phyloP scores from a whole-genome alignment of 768 basidiomycete species.

The Suillus subluteus region DNA sequence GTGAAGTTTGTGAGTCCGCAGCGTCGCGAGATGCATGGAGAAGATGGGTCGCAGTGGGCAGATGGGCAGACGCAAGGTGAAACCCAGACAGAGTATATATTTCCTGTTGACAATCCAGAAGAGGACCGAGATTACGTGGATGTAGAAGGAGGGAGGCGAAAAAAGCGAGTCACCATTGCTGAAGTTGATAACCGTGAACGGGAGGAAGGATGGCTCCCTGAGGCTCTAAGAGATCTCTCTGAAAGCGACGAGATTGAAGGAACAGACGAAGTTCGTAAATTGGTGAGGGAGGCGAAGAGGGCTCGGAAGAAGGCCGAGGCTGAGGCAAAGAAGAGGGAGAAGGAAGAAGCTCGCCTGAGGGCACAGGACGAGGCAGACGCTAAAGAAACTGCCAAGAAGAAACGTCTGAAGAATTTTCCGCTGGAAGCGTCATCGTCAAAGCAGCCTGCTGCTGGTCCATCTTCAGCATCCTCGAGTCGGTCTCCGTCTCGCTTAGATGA shows the following conservation, averaged over 20 bases:
- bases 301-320: slow-evolving; percentile 30
- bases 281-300: slow-evolving; percentile 39
- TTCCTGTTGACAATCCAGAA: slow-evolving; percentile 22
- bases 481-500: not conserved
- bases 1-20: slow-evolving; percentile 49
- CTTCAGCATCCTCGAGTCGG: not conserved
- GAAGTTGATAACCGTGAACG: slow-evolving; percentile 2
- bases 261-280: slow-evolving; percentile 30
- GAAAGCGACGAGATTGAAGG: slow-evolving; percentile 47
- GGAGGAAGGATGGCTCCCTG: slow-evolving; percentile 34
- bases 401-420: slow-evolving; percentile 30
- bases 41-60: slow-evolving; percentile 30
- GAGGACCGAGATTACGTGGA: slow-evolving; percentile 33
- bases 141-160: slow-evolving; percentile 16
- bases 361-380: slow-evolving; percentile 9
- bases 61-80: slow-evolving; percentile 25
- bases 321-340: slow-evolving; percentile 21
- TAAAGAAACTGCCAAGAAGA: slow-evolving; percentile 21
- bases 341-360: slow-evolving; percentile 17
- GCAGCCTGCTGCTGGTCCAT: slow-evolving; percentile 3
- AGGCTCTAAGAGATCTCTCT: slow-evolving; percentile 39
- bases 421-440: slow-evolving; percentile 14
- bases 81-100: slow-evolving; percentile 34
- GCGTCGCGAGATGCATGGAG: slow-evolving; percentile 24
- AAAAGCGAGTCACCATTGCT: slow-evolving; percentile 11